Conservation (phyloP, 2,329 filamentous ascomycete genomes). For the Neurospora sp. region DNA sequence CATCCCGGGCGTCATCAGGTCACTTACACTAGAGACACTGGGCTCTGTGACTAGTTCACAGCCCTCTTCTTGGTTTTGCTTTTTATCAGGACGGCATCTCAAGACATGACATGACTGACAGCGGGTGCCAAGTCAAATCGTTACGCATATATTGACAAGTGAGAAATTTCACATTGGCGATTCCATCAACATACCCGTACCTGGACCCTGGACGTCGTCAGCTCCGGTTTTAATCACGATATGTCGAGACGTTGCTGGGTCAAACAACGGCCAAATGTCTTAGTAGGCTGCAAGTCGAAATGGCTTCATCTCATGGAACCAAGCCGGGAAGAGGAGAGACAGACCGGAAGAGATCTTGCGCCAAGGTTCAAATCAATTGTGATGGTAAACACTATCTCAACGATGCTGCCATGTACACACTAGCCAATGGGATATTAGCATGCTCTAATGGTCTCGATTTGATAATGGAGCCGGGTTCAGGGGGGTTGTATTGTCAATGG, state of each 20-base stretch:
- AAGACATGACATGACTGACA: background rate
- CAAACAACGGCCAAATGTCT: background rate
- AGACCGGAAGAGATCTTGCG: background rate
- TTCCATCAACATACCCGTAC: background rate
- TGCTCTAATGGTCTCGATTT: background rate
- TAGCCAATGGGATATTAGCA: background rate
- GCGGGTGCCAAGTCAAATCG: background rate
- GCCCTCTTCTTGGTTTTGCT: background rate
- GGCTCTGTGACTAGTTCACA: background rate
- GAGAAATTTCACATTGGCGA: background rate
- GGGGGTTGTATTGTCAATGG: background rate
- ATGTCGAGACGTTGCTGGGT: background rate
- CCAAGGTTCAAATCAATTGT: background rate
- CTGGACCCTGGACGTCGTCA: background rate
- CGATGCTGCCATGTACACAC: background rate
- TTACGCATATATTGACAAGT: background rate
- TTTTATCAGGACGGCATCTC: background rate
- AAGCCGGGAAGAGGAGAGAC: background rate
- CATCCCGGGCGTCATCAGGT: background rate
- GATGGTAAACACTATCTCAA: background rate
- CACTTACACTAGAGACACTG: background rate
- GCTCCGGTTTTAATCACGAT: background rate
- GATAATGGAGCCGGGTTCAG: background rate
- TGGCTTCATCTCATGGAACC: background rate
- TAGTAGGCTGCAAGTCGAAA: background rate